These are phyloP conservation scores for Trametopsis cervina DNA, from an alignment of 768 basidiomycete species.

Conservation along the genomic window DNA sequence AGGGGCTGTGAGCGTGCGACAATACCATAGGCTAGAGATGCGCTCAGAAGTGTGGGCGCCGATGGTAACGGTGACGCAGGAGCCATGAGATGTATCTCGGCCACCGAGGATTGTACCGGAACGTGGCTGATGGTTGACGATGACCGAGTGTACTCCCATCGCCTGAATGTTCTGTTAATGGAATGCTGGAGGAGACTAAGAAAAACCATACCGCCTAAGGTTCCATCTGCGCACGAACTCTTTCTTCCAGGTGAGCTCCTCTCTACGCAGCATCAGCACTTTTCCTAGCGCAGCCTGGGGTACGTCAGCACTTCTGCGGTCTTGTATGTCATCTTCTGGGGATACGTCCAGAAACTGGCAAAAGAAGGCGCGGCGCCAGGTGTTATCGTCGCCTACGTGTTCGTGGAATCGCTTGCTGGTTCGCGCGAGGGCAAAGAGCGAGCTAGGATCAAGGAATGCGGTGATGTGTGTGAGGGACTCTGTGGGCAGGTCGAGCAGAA, in stretches of 20 bases:
- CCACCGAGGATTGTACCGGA: slow-evolving; percentile 54
- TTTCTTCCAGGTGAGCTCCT: slow-evolving; percentile 57
- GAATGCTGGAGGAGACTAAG: slow-evolving; percentile 3
- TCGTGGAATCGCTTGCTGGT: slow-evolving; percentile 46
- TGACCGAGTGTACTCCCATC: slow-evolving; percentile 56
- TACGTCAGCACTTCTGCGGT: not conserved
- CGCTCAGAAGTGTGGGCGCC: slow-evolving; percentile 42
- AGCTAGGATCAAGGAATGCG: slow-evolving; percentile 58
- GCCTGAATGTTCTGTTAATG: slow-evolving; percentile 33
- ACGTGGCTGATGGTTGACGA: slow-evolving; percentile 53
- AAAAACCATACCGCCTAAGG: slow-evolving; percentile 40
- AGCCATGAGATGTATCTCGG: slow-evolving; percentile 54
- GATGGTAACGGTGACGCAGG: slow-evolving; percentile 15
- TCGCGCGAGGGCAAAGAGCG: slow-evolving; percentile 49
- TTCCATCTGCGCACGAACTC: slow-evolving; percentile 59
- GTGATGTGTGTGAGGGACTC: slow-evolving; percentile 78
- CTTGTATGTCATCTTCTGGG: slow-evolving; percentile 52
- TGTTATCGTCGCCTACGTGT: slow-evolving; percentile 73
- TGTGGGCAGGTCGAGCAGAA: slow-evolving; percentile 47
- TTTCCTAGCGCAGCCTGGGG: slow-evolving; percentile 25
- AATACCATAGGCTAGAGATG: slow-evolving; percentile 61
- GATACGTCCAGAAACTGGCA: slow-evolving; percentile 58
- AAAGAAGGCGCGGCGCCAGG: slow-evolving; percentile 72
- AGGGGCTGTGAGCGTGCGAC: slow-evolving; percentile 69
- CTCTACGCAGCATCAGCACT: slow-evolving; percentile 47